phyloP scores from a whole-genome alignment of 768 basidiomycete species.

The Mycena amicta region DNA sequence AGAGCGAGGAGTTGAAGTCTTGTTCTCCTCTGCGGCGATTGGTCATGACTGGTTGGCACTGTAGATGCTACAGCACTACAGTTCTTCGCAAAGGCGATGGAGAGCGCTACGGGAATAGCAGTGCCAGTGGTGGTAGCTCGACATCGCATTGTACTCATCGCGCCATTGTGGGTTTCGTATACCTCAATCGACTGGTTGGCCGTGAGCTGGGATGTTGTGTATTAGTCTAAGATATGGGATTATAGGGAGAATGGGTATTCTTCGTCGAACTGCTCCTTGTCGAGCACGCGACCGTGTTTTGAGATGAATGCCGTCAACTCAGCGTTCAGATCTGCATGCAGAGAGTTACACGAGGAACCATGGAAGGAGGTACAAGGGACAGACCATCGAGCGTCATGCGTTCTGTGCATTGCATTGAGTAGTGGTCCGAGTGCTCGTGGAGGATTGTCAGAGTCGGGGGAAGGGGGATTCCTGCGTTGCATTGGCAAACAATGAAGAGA shows the following conservation, averaged over 20 bases:
- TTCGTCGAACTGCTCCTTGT: conserved; percentile 13
- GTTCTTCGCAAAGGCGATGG: too few relatives aligned
- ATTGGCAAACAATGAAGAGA: not conserved
- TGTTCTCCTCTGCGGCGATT: too few relatives aligned
- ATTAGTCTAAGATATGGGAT: not conserved
- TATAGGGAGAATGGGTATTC: not conserved
- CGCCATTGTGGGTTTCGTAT: too few relatives aligned
- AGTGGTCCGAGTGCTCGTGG: conserved; percentile 15
- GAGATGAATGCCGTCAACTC: conserved; percentile 7
- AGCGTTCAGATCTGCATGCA: conserved; percentile 3
- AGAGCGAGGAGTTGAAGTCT: conserved; percentile 43
- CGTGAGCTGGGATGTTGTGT: not conserved
- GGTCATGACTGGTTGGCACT: too few relatives aligned
- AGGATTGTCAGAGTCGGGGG: conserved; percentile 5
- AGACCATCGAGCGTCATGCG: conserved; percentile 7
- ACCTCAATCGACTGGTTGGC: not conserved
- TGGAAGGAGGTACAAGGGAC: not conserved
- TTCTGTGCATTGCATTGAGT: conserved; percentile 6
- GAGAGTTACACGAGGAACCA: too few relatives aligned
- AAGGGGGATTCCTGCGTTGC: not conserved
- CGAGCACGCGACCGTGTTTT: not conserved
- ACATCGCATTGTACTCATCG: too few relatives aligned
- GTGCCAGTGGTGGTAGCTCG: too few relatives aligned
- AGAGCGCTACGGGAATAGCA: too few relatives aligned
- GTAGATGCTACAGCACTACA: too few relatives aligned